These are phyloP conservation scores for Cornus florida DNA, from an alignment of 148 eudicot species.

Conservation along the genomic window DNA sequence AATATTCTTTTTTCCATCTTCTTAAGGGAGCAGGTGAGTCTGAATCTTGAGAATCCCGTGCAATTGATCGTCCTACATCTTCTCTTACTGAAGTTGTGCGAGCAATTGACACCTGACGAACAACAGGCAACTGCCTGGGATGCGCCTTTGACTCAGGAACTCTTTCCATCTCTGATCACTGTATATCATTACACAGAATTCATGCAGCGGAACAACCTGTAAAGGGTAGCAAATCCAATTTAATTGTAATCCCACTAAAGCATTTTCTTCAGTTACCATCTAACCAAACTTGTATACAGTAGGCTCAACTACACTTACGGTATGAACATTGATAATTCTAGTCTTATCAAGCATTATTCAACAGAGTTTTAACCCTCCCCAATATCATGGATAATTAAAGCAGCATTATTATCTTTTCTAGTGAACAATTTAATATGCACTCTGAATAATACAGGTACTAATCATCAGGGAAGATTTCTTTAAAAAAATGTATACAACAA, in stretches of 20 bases:
- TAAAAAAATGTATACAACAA: background rate
- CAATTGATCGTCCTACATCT: conserved; percentile 32
- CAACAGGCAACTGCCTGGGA: conserved; percentile 38
- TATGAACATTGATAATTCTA: background rate
- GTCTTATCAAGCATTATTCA: background rate
- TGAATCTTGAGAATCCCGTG: conserved; percentile 26
- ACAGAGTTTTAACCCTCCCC: background rate
- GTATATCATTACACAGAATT: conserved; percentile 29
- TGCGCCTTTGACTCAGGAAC: conserved; percentile 40
- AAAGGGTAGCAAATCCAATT: conserved; percentile 7
- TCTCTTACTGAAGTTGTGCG: conserved; percentile 35
- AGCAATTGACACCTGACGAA: conserved; percentile 32
- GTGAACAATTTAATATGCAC: background rate
- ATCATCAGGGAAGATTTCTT: background rate
- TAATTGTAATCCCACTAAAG: background rate
- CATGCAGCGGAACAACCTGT: conserved; percentile 24
- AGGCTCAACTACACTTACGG: background rate
- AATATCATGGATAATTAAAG: background rate
- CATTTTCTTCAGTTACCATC: background rate
- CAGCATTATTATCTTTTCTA: no score
- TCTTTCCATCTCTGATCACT: conserved; percentile 55
- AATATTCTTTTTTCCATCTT: conserved; percentile 51
- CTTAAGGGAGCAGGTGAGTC: conserved; percentile 42
- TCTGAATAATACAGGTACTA: background rate
- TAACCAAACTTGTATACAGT: background rate